A percentile compares a stretch with the other conserved stretches of the same genome.
Conservation (phyloP, 352 stramenopile species). For the Thalassiosira sp. region DNA sequence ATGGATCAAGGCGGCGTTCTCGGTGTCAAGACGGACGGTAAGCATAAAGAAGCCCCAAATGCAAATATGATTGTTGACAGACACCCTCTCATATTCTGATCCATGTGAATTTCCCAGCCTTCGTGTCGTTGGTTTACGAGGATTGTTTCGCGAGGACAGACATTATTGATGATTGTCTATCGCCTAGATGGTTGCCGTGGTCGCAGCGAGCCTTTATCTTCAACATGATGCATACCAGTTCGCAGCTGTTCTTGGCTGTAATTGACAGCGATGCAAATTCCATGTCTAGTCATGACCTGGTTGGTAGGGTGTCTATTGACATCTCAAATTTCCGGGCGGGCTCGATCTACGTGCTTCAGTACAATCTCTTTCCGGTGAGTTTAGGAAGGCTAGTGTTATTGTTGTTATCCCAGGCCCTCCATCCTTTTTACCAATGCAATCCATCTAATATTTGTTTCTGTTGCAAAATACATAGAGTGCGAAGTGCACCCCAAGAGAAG, state of each 20-base stretch:
- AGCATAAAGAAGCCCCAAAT: too few relatives aligned
- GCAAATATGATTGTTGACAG: too few relatives aligned
- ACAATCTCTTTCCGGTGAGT: slow-evolving; percentile 63
- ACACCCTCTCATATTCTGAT: too few relatives aligned
- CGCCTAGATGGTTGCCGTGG: slow-evolving; percentile 75
- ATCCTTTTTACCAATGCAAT: neutral
- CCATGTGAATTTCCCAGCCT: too few relatives aligned
- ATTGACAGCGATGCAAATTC: slow-evolving; percentile 69
- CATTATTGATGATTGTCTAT: slow-evolving; percentile 75
- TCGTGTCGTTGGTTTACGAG: slow-evolving; percentile 74
- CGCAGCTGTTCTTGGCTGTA: slow-evolving; percentile 67
- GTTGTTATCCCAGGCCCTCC: neutral
- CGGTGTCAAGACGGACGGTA: slow-evolving; percentile 79
- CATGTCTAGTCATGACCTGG: slow-evolving; percentile 60
- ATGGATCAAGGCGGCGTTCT: slow-evolving; percentile 58
- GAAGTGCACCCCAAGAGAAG: slow-evolving; percentile 19
- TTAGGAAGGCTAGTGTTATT: neutral
- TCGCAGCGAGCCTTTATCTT: slow-evolving; percentile 75
- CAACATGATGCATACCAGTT: slow-evolving; percentile 66
- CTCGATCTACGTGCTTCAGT: slow-evolving; percentile 72
- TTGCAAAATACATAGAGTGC: slow-evolving; percentile 10
- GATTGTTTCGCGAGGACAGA: slow-evolving; percentile 68
- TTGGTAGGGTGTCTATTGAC: slow-evolving; percentile 72
- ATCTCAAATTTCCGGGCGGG: slow-evolving; percentile 62
- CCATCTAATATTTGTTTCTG: neutral